Evolutionary conservation across 2,329 filamentous ascomycete species (phyloP).

Genomic region (Zalaria obscura): DNA sequence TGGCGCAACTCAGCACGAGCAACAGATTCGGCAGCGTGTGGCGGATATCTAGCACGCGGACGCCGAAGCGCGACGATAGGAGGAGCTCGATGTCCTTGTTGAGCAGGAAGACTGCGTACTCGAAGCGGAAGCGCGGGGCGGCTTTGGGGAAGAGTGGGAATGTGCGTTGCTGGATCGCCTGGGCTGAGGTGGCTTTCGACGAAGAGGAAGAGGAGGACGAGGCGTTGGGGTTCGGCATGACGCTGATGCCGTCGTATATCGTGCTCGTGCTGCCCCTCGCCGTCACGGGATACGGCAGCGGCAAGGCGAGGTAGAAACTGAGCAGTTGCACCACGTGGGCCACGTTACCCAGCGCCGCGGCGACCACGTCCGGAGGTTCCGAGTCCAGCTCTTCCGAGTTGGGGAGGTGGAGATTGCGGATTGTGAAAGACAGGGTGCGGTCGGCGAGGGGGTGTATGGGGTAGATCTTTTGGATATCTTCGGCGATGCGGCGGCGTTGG

Average conservation of each 20-base stretch:
- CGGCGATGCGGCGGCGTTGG: conserved; percentile 78
- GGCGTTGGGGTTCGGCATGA: conserved; percentile 14
- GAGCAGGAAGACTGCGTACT: conserved; percentile 90
- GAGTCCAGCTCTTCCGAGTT: conserved; percentile 62
- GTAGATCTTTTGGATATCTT: conserved; percentile 67
- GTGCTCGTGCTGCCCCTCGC: conserved; percentile 60
- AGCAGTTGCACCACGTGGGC: conserved; percentile 62
- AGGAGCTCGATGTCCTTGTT: conserved; percentile 85
- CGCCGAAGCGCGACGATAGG: conserved; percentile 45
- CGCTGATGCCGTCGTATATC: conserved; percentile 58
- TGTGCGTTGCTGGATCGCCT: conserved; percentile 18
- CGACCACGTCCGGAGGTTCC: conserved; percentile 54
- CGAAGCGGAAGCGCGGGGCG: conserved; percentile 74
- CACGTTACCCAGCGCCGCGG: conserved; percentile 69
- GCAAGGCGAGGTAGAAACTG: conserved; percentile 66
- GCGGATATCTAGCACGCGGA: conserved; percentile 76
- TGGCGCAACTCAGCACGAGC: conserved; percentile 80
- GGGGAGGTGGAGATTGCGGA: conserved; percentile 63
- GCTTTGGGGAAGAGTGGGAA: conserved; percentile 69
- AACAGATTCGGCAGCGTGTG: conserved; percentile 90
- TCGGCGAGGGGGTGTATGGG: conserved; percentile 56
- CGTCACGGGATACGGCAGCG: conserved; percentile 67
- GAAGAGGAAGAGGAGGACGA: conserved; percentile 5
- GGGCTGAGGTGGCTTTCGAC: not conserved
- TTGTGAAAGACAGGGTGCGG: conserved; percentile 65